Evolutionary conservation across 1,139 yeast genomes (phyloP), one percentile per base, ranked within the genome.

Genomic region (Torulaspora globosa): DNA sequence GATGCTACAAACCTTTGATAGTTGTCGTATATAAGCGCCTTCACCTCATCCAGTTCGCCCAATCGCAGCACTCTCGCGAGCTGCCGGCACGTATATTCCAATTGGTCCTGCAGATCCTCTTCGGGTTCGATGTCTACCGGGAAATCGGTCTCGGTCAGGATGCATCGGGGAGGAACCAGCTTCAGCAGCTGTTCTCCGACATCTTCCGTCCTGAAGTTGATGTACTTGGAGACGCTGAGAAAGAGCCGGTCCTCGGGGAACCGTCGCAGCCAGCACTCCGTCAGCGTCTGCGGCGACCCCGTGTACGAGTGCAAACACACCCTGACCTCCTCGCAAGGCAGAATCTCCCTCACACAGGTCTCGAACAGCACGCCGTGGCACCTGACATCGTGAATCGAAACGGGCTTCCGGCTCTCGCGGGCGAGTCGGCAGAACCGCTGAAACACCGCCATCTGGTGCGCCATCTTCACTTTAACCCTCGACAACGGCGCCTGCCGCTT

Each of bases 301-400:
- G 88, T 79, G 62, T 80, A 90, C 0, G 96, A 87, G 61, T 90
- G 97, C 26, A 90, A 70, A 29, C 88, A 78, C 0, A 88, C 68
- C 1, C 70, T 59, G 1, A 56, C 50, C 2, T 33, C 24, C 12
- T 43, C 28, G 26, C 37, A 36, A 4, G 43, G 45, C 14, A 43
- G 39, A 27, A 63, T 42, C 41, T 55, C 68, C 24, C 60, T 38
- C 36, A 40, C 55, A 19, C 79, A 69, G 1, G 67, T 57, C 9
- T 82, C 83, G 46, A 69, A 78, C 19, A 85, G 59, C 8, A 69
- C 60, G 1, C 86, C 86, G 56, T 83, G 90, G 7, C 84, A 80
- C 55, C 82, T 84, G 2, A 92, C 98, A 54, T 90, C 85, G 60
- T 92, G 98, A 0, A 92, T 54, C 1, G 96, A 87, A 0, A 85